Evolutionary conservation across 2,329 filamentous ascomycete species (phyloP).

Genomic region (Emericellopsis cladophorae): DNA sequence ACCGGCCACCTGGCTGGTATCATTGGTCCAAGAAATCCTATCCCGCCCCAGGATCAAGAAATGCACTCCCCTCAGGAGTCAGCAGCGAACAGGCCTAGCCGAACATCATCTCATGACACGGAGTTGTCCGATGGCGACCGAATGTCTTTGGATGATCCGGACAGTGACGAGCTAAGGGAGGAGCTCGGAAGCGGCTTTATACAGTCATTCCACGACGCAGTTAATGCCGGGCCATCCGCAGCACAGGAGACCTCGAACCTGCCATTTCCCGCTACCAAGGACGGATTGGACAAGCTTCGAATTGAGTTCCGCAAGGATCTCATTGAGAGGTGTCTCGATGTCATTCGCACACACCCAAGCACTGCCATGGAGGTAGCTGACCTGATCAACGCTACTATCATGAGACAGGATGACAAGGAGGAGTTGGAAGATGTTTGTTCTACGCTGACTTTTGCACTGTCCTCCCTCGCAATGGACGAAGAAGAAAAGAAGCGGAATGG

Average conservation of each 20-base stretch:
- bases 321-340: conserved; percentile 81
- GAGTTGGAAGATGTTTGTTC: conserved; percentile 62
- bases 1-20: conserved; percentile 44
- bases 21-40: conserved; percentile 50
- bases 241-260: not conserved
- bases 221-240: conserved; percentile 1
- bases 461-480: conserved; percentile 51
- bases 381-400: conserved; percentile 63
- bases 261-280: conserved; percentile 33
- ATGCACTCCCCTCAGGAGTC: conserved; percentile 14
- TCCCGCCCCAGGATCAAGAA: conserved; percentile 47
- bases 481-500: conserved; percentile 50
- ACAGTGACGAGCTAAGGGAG: conserved; percentile 5
- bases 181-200: not conserved
- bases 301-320: conserved; percentile 60
- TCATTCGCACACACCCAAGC: conserved; percentile 76
- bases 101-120: conserved; percentile 11
- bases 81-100: conserved; percentile 5
- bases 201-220: not conserved
- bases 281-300: conserved; percentile 69
- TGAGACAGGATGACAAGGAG: conserved; percentile 41
- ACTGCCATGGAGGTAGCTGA: conserved; percentile 87
- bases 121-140: conserved; percentile 17
- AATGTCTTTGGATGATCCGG: conserved; percentile 22
- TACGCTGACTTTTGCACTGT: conserved; percentile 72